Conservation (phyloP, 2,329 filamentous ascomycete species). For the Pestalotiopsis sp. region DNA sequence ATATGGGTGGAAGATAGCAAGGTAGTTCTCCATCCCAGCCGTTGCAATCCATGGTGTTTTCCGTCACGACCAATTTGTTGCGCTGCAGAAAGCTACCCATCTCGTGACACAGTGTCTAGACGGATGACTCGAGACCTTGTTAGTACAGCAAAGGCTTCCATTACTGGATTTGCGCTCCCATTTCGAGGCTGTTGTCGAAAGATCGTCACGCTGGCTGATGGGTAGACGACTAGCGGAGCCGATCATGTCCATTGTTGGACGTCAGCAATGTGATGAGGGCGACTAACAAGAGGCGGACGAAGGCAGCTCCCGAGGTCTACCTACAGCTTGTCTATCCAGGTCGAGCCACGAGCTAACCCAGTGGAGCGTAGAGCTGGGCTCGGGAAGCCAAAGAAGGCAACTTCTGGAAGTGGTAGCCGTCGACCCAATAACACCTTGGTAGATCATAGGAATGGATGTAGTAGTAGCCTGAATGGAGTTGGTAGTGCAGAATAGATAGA, state of each 20-base stretch:
- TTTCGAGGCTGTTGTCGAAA: background rate
- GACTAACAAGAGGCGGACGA: slow-evolving; percentile 27
- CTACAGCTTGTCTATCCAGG: background rate
- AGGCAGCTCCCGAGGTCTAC: slow-evolving; percentile 30
- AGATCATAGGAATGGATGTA: background rate
- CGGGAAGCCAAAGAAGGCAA: background rate
- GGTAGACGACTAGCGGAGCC: background rate
- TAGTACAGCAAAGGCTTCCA: background rate
- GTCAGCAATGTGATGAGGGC: slow-evolving; percentile 22
- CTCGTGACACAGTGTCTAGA: background rate
- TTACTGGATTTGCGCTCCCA: background rate
- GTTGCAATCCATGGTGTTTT: background rate
- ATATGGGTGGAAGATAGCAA: background rate
- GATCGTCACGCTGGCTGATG: background rate
- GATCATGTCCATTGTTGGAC: slow-evolving; percentile 15
- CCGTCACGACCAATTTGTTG: background rate
- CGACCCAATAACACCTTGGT: background rate
- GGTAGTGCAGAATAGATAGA: background rate
- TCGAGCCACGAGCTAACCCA: slow-evolving; percentile 4
- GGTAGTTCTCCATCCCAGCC: background rate
- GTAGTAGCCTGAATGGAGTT: too few species aligned
- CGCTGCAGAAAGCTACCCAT: background rate
- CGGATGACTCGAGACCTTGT: background rate
- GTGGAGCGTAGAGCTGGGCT: slow-evolving; percentile 23
- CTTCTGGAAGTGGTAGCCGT: background rate